A percentile compares a stretch with the other conserved stretches of the same genome.
Evolutionary conservation across 768 basidiomycete genomes (phyloP).

Genomic region (Leccinellum luteum): DNA sequence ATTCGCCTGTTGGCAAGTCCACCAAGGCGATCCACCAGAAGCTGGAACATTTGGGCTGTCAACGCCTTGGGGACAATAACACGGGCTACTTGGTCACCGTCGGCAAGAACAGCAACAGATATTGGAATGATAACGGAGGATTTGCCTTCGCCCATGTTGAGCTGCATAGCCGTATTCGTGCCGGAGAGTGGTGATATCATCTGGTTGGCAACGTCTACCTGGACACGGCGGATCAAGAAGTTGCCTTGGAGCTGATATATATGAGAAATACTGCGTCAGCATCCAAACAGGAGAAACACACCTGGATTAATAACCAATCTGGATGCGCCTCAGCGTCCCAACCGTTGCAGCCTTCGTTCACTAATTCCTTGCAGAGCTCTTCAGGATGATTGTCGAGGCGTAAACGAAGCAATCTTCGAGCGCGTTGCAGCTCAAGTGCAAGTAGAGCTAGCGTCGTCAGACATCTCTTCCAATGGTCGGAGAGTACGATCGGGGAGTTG

Average conservation of each 20-base stretch:
- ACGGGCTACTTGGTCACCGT: conserved; percentile 43
- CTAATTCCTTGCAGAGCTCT: conserved; percentile 30
- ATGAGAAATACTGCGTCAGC: not conserved
- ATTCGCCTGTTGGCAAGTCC: conserved; percentile 46
- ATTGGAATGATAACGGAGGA: conserved; percentile 48
- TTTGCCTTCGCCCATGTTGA: conserved; percentile 63
- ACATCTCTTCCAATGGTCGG: conserved; percentile 29
- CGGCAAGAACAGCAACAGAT: conserved; percentile 37
- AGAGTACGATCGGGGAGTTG: conserved; percentile 13
- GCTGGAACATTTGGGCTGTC: conserved; percentile 45
- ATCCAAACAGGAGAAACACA: conserved; percentile 7
- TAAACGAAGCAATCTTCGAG: conserved; percentile 34
- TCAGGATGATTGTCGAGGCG: conserved; percentile 21
- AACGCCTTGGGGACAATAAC: conserved; percentile 52
- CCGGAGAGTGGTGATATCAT: conserved; percentile 43
- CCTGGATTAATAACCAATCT: conserved; percentile 48
- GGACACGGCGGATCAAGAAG: conserved; percentile 42
- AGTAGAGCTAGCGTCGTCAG: conserved; percentile 30
- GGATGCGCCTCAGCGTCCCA: conserved; percentile 21
- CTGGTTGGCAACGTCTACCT: conserved; percentile 39
- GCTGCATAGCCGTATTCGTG: conserved; percentile 42
- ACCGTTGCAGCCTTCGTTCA: conserved; percentile 24
- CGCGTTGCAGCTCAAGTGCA: conserved; percentile 35
- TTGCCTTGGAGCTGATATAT: conserved; percentile 42
- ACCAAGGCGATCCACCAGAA: conserved; percentile 42